Evolutionary conservation across 495 filamentous ascomycete species (phyloP).

Genomic region (Penicillium pulvis): DNA sequence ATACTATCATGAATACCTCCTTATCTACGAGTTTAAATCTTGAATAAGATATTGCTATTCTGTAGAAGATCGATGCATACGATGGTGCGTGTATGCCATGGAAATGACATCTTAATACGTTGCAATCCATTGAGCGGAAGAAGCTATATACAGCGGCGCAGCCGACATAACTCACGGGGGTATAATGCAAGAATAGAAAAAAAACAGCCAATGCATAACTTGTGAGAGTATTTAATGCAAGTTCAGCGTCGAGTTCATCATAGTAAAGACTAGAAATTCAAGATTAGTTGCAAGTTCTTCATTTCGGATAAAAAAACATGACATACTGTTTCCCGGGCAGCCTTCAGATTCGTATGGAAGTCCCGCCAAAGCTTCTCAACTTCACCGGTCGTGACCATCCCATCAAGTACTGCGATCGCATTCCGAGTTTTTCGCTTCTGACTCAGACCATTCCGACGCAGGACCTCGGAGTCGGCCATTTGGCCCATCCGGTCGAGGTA

Average conservation of each 20-base stretch:
- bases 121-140: neutral
- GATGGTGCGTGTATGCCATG: too few species aligned
- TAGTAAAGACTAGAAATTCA: neutral
- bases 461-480: conserved; percentile 51
- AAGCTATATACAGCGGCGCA: neutral
- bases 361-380: conserved; percentile 59
- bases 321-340: conserved; percentile 44
- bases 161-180: neutral
- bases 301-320: neutral
- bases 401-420: conserved; percentile 58
- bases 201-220: neutral
- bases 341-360: conserved; percentile 59
- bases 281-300: neutral
- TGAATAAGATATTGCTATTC: too few species aligned
- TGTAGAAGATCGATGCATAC: too few species aligned
- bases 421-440: conserved; percentile 53
- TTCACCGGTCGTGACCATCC: conserved; percentile 56
- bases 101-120: neutral
- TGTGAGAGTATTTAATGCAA: neutral
- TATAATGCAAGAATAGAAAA: neutral
- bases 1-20: too few species aligned
- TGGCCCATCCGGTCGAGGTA: conserved; percentile 59
- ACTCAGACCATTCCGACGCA: conserved; percentile 55
- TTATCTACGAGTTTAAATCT: too few species aligned
- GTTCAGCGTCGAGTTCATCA: neutral